These are phyloP conservation scores for Melianthus villosus DNA, from an alignment of 441 rosid genomes.

Conservation along the genomic window DNA sequence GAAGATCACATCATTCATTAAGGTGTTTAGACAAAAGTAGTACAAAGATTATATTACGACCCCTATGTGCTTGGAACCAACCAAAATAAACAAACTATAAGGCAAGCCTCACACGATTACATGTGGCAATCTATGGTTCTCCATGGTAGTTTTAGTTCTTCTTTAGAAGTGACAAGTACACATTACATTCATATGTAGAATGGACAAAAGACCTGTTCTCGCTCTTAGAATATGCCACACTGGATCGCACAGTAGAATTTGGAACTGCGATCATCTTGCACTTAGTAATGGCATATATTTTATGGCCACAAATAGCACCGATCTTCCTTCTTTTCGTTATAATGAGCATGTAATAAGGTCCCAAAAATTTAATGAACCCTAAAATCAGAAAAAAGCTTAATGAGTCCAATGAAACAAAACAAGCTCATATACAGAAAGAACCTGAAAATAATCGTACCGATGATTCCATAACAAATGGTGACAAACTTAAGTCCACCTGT, in stretches of 20 bases:
- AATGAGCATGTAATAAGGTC: slow-evolving; percentile 57
- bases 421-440: neutral
- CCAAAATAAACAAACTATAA: slow-evolving; percentile 12
- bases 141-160: slow-evolving; percentile 23
- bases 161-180: slow-evolving; percentile 28
- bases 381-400: slow-evolving; percentile 7
- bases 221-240: slow-evolving; percentile 45
- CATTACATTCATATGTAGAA: slow-evolving; percentile 48
- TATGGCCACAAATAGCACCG: slow-evolving; percentile 53
- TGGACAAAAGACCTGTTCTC: slow-evolving; percentile 73
- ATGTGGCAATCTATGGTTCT: slow-evolving; percentile 15
- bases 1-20: slow-evolving; percentile 9
- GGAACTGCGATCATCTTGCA: slow-evolving; percentile 42
- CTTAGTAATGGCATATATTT: slow-evolving; percentile 40
- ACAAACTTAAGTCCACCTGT: slow-evolving; percentile 67
- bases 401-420: neutral
- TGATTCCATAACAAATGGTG: slow-evolving; percentile 52
- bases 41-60: slow-evolving; percentile 26
- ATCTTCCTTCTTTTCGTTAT: slow-evolving; percentile 55
- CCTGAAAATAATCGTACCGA: slow-evolving; percentile 24
- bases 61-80: slow-evolving; percentile 16
- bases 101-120: slow-evolving; percentile 33
- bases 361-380: slow-evolving; percentile 65
- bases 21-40: slow-evolving; percentile 18
- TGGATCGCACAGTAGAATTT: slow-evolving; percentile 32